Percentiles rank a stretch among this genome's conserved stretches.
Evolutionary conservation across 1,139 yeast genomes (phyloP).

Genomic region (Magnusiomyces paraingens): DNA sequence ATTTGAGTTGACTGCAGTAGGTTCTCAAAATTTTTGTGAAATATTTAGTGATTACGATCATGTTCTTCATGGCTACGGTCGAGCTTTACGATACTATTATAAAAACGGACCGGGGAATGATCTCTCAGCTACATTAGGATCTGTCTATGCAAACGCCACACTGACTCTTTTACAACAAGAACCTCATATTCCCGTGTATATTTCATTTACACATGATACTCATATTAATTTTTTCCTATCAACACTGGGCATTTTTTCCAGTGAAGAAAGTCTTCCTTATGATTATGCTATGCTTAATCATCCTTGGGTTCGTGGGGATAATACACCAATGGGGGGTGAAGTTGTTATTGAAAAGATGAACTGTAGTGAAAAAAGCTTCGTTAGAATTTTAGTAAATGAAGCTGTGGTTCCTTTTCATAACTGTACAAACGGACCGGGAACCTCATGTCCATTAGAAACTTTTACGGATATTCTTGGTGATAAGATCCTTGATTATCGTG

Average conservation of each 20-base stretch:
- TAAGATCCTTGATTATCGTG: background rate
- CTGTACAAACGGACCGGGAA: constrained; percentile 49
- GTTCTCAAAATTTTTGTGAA: constrained; percentile 44
- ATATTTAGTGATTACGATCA: constrained; percentile 48
- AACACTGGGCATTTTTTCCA: constrained; percentile 42
- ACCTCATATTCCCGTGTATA: constrained; percentile 31
- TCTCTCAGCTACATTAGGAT: constrained; percentile 40
- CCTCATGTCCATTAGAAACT: constrained; percentile 17
- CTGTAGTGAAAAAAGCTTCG: constrained; percentile 35
- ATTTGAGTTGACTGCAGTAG: constrained; percentile 47
- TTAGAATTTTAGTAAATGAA: constrained; percentile 48
- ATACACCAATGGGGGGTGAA: constrained; percentile 53
- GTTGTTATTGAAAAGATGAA: constrained; percentile 44
- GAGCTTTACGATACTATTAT: constrained; percentile 44
- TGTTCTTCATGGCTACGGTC: constrained; percentile 39
- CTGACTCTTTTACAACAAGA: constrained; percentile 39
- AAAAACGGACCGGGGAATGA: constrained; percentile 47
- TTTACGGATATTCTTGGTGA: constrained; percentile 14
- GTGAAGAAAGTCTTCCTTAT: constrained; percentile 32
- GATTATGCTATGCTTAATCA: constrained; percentile 20
- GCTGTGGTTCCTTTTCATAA: constrained; percentile 48
- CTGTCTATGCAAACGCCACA: constrained; percentile 46
- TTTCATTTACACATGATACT: constrained; percentile 50
- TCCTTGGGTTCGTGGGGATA: constrained; percentile 42
- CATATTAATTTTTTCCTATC: constrained; percentile 42